Evolutionary conservation across 306 rosid genomes (phyloP), one percentile per base, ranked within the genome.

Genomic region (Cicer chorassanicum): DNA sequence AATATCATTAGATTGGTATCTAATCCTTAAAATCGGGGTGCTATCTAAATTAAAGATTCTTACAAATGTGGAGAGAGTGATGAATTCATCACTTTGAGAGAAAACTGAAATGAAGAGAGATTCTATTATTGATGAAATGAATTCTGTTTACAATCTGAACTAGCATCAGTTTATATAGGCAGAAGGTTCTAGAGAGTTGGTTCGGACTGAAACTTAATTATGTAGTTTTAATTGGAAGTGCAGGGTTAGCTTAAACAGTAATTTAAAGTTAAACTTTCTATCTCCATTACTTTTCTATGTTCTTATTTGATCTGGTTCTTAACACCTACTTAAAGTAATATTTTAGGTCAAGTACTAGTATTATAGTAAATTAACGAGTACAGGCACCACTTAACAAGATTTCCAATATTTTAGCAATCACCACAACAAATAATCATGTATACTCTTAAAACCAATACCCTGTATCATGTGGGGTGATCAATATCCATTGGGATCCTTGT

Each of bases 401-500:
- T 70, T 34, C 10, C 18, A 51, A 12, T 18, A 45, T 51, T 74
- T 9, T n/a, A 59, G 29, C 49, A 54, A 18, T 24, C 45, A 9
- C 13, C 59, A 38, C 2, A 68, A 74, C 8, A 65, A 57, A 59
- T 49, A 60, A 65, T 63, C 51, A 74, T 49, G 56, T 38, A 46
- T n/a, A 34, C 21, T 44, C 24, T 73, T 48, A 67, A 18, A 81
- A 60, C 12, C 70, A 63, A 56, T 90, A 94, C 98, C 98, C 82
- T 75, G 90, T 88, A 65, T 94, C 98, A 81, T 91, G 94, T 9
- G 98, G 98, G 42, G 98, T 94, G 61, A 94, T 90, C 75, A 91
- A 87, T 83, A 91, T 80, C 98, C 98, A 94, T 48, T 94, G 98
- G 70, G 98, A 91, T 76, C 98, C 97, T 84, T 91, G 91, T 19